These are phyloP conservation scores for Tolypocladium paradoxum DNA, from an alignment of 2,329 filamentous ascomycete species.

Conservation along the genomic window DNA sequence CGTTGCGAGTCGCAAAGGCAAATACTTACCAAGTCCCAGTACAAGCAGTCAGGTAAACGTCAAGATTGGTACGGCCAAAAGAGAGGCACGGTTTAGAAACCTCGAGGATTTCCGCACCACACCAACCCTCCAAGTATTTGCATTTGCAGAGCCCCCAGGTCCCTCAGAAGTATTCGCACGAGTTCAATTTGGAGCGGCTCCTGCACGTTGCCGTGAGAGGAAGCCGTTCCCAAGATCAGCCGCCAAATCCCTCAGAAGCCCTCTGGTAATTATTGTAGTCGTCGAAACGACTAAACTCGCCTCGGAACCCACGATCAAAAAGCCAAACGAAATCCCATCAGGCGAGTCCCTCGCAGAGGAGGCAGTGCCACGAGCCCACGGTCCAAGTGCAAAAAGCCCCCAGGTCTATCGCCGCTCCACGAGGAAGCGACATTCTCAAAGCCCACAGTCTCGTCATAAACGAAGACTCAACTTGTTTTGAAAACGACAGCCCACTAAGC, in stretches of 20 bases:
- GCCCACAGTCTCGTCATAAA: conserved; percentile 32
- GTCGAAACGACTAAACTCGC: conserved; percentile 13
- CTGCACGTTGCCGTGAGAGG: background rate
- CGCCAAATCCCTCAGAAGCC: conserved; percentile 31
- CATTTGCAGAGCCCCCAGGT: conserved; percentile 23
- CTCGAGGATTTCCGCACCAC: background rate
- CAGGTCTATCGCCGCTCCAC: conserved; percentile 41
- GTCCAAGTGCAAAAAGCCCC: conserved; percentile 34
- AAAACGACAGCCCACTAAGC: conserved; percentile 47
- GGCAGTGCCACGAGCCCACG: conserved; percentile 26
- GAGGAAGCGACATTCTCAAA: conserved; percentile 38
- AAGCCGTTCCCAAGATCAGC: conserved; percentile 20
- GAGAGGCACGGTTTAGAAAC: background rate
- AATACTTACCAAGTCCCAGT: background rate
- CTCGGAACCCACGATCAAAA: conserved; percentile 21
- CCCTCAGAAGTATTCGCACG: conserved; percentile 25
- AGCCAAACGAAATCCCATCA: conserved; percentile 15
- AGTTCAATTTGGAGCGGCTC: conserved; percentile 12
- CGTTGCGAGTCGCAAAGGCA: background rate
- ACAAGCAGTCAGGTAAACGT: background rate
- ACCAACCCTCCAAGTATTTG: conserved; percentile 8
- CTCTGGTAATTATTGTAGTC: conserved; percentile 16
- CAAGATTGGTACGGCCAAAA: background rate
- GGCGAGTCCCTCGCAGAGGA: conserved; percentile 5
- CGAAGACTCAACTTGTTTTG: conserved; percentile 26